Evolutionary conservation across 176 grass and related monocot species (phyloP), one percentile per base, ranked within the genome.

Genomic region (Oropetium thomaeum): DNA sequence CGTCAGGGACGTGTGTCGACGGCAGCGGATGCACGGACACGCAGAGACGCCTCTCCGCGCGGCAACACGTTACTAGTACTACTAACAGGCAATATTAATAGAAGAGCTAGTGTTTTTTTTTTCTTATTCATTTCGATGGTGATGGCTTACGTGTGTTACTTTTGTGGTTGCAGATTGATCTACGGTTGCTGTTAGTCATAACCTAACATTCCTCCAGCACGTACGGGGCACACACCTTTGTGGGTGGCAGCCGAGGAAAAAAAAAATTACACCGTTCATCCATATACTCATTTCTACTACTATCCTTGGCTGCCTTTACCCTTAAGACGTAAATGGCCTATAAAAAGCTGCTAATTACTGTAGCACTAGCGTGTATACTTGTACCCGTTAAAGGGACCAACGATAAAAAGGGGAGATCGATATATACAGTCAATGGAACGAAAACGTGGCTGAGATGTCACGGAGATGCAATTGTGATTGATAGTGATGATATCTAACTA

Each of bases 1-100:
- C 72, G 13, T n/a, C 38, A 8, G 23, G 62, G 76, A 53, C 68
- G 82, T 67, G 76, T 85, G 83, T 80, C 76, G 61, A 79, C 22
- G 23, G 11, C 9, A 48, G 39, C 51, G 19, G 62, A 14, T 5
- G 2, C 20, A 15, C n/a, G 5, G 7, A 29, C 69, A 0, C 49
- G 25, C 16, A 11, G 38, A 49, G 15, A 19, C 10, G 49, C 40
- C 76, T 60, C 41, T 27, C 31, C 0, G 20, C 5, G 67, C 62
- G 83, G 80, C 83, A 74, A 14, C 69, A 25, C n/a, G n/a, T n/a
- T n/a, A n/a, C n/a, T n/a, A n/a, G n/a, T n/a, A n/a, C n/a, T n/a
- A n/a, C n/a, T n/a, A n/a, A n/a, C n/a, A n/a, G n/a, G n/a, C n/a
- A n/a, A n/a, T n/a, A n/a, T n/a, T n/a, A n/a, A n/a, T n/a, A n/a